Conservation (phyloP, 441 rosid species). For the Capsella rubella region DNA sequence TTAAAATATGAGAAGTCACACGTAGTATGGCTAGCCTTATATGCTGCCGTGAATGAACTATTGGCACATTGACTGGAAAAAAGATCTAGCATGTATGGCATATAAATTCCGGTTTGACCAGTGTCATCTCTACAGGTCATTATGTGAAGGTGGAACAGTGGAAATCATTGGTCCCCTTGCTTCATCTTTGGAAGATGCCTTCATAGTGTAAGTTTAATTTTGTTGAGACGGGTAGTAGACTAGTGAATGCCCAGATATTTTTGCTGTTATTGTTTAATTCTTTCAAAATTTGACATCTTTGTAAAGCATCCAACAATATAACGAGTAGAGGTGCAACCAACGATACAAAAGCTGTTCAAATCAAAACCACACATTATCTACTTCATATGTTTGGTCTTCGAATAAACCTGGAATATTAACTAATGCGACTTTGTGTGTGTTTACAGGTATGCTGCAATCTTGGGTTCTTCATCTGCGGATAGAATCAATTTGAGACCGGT, state of each 20-base stretch:
- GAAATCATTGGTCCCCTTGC: conserved; percentile 86
- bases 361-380: conserved; percentile 15
- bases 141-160: conserved; percentile 73
- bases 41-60: background rate
- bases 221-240: conserved; percentile 16
- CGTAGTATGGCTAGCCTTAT: conserved; percentile 3
- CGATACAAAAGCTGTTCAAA: background rate
- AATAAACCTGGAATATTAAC: conserved; percentile 19
- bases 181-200: conserved; percentile 78
- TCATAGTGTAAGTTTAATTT: conserved; percentile 68
- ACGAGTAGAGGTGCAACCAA: too few relatives aligned
- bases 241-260: background rate
- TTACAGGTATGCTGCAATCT: conserved; percentile 80
- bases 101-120: conserved; percentile 13
- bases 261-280: background rate
- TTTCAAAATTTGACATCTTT: conserved; percentile 7
- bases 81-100: background rate
- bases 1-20: background rate
- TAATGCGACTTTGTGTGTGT: conserved; percentile 28
- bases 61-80: conserved; percentile 1
- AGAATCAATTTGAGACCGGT: conserved; percentile 67
- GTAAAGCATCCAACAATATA: background rate
- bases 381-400: conserved; percentile 30
- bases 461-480: conserved; percentile 69
- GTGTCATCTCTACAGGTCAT: conserved; percentile 54